These are phyloP conservation scores for Neonectria hederae DNA, from an alignment of 2,329 filamentous ascomycete genomes.

Conservation along the genomic window DNA sequence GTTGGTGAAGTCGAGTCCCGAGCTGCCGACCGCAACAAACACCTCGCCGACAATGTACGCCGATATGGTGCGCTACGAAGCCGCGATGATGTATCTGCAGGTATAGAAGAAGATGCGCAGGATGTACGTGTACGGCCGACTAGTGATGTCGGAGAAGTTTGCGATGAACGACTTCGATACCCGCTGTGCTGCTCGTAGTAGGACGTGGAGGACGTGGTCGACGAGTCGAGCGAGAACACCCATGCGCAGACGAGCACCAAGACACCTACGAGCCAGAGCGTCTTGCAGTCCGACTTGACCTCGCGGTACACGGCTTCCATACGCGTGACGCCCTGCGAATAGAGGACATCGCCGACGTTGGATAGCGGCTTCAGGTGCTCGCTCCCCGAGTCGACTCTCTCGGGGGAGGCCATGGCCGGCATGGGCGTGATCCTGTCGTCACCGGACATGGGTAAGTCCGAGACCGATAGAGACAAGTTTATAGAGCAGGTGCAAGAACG, in stretches of 20 bases:
- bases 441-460: constrained; percentile 12
- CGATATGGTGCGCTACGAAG: constrained; percentile 61
- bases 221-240: constrained; percentile 45
- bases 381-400: constrained; percentile 24
- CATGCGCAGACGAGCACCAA: constrained; percentile 46
- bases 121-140: constrained; percentile 68
- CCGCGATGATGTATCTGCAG: constrained; percentile 66
- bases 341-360: constrained; percentile 33
- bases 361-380: constrained; percentile 28
- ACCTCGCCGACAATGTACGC: constrained; percentile 64
- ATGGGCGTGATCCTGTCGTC: constrained; percentile 27
- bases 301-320: constrained; percentile 46
- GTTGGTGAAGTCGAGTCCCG: constrained; percentile 68
- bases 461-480: not conserved
- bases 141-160: constrained; percentile 70
- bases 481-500: not conserved
- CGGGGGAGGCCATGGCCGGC: constrained; percentile 4
- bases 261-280: constrained; percentile 41
- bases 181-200: constrained; percentile 47
- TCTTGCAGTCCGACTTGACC: constrained; percentile 36
- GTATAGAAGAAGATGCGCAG: constrained; percentile 64
- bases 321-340: constrained; percentile 41
- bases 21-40: constrained; percentile 67
- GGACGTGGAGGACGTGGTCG: constrained; percentile 41
- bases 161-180: constrained; percentile 69